Evolutionary conservation across 75 land plant species (phyloP), one percentile per base, ranked within the genome.

Genomic region (Selaginella tamariscina): DNA sequence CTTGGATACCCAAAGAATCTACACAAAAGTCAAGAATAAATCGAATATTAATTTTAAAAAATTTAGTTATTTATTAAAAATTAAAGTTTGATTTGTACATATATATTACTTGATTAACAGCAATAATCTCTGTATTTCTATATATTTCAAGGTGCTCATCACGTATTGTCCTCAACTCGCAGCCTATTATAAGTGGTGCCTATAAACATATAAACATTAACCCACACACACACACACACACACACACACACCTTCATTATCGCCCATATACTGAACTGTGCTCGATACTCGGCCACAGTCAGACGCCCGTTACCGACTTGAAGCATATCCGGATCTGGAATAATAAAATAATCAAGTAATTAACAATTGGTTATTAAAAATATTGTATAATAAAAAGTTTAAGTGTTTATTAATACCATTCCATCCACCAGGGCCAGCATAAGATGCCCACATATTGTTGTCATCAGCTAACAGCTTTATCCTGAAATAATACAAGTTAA

Each of bases 151-250:
- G 26, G 0, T 84, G 78, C 22, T 59, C 79, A 28, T 63, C 68
- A 55, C 72, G 68, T 57, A 81, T 77, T 29, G 80, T 68, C 56
- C 88, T 65, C 27, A 89, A 69, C 77, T 89, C 95, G 64, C 87
- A 84, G 0, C 95, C 95, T 67, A 89, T 84, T 24, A 89, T 75
- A 33, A 89, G 77, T 2, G 94, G 94, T 30, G 94, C 94, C 94
- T 88, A 80, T 39, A 39, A 39, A 39, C 49, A 39, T n/a, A n/a
- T n/a, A n/a, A n/a, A n/a, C n/a, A n/a, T n/a, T n/a, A n/a, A n/a
- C n/a, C n/a, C n/a, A n/a, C n/a, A n/a, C n/a, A n/a, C n/a, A n/a
- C n/a, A n/a, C n/a, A n/a, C n/a, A n/a, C n/a, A n/a, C n/a, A n/a
- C n/a, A n/a, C n/a, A n/a, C 26, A 2, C 21, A 8, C 23, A 59